Percentiles rank a stretch among this genome's conserved stretches.
Evolutionary conservation across 2,329 filamentous ascomycete species (phyloP).

Genomic region (Penicillium sclerotigenum): DNA sequence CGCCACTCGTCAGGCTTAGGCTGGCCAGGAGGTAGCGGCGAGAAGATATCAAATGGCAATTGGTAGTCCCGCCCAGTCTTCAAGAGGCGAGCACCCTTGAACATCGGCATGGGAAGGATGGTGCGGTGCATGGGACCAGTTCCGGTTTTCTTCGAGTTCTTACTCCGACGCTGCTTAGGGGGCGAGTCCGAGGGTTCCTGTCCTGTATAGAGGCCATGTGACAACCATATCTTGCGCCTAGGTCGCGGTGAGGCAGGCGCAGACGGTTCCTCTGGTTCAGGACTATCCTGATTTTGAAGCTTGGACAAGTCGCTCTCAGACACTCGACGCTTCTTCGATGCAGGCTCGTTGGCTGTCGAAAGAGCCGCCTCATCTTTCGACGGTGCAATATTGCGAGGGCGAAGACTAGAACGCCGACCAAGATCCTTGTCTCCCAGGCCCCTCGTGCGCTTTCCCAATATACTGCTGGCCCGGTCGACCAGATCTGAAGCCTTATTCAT

Average conservation of each 20-base stretch:
- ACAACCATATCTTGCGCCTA: slow-evolving; percentile 70
- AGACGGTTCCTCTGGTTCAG: slow-evolving; percentile 20
- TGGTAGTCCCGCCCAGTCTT: slow-evolving; percentile 77
- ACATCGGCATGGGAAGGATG: slow-evolving; percentile 72
- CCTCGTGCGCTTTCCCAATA: slow-evolving; percentile 60
- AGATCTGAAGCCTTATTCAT: slow-evolving; percentile 45
- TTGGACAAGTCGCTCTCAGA: slow-evolving; percentile 37
- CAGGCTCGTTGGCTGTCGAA: slow-evolving; percentile 22
- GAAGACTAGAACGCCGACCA: slow-evolving; percentile 55
- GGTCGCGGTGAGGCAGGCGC: slow-evolving; percentile 22
- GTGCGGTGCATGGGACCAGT: slow-evolving; percentile 34
- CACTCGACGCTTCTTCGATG: slow-evolving; percentile 44
- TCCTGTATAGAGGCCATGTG: slow-evolving; percentile 82
- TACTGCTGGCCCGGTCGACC: slow-evolving; percentile 49
- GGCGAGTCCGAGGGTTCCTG: slow-evolving; percentile 58
- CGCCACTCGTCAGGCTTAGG: slow-evolving; percentile 92
- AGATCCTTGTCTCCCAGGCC: slow-evolving; percentile 59
- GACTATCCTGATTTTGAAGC: slow-evolving; percentile 17
- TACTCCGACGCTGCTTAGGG: slow-evolving; percentile 49
- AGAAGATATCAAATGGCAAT: slow-evolving; percentile 85
- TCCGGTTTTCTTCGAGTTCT: slow-evolving; percentile 34
- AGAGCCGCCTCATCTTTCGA: slow-evolving; percentile 24
- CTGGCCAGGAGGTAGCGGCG: slow-evolving; percentile 77
- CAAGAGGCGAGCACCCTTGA: slow-evolving; percentile 67
- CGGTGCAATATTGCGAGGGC: slow-evolving; percentile 42